These are phyloP conservation scores for Geum urbanum DNA, from an alignment of 306 rosid genomes.

Conservation along the genomic window DNA sequence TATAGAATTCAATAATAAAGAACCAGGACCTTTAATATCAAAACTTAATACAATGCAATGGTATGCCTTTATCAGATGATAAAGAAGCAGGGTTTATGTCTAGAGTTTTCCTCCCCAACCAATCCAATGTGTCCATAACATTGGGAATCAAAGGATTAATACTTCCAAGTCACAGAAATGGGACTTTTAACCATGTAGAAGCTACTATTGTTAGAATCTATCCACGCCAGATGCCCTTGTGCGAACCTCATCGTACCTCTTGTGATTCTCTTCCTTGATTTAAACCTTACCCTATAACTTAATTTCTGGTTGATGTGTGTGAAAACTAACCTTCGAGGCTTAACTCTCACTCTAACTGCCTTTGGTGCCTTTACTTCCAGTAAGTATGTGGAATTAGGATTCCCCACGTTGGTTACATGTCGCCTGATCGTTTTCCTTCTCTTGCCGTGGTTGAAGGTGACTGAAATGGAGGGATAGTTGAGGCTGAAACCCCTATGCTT, in stretches of 20 bases:
- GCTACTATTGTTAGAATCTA: slow-evolving; percentile 39
- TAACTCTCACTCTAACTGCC: slow-evolving; percentile 64
- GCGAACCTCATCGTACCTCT: slow-evolving; percentile 23
- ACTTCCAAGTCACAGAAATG: slow-evolving; percentile 74
- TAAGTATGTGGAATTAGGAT: slow-evolving; percentile 59
- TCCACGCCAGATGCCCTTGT: slow-evolving; percentile 79
- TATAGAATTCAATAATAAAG: no score
- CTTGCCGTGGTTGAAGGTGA: slow-evolving; percentile 45
- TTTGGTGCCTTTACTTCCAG: slow-evolving; percentile 64
- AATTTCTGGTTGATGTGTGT: slow-evolving; percentile 46
- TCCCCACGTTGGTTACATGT: slow-evolving; percentile 67
- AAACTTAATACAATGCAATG: slow-evolving; percentile 4
- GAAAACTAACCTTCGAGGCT: slow-evolving; percentile 52
- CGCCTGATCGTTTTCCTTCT: slow-evolving; percentile 47
- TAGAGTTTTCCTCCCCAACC: not conserved
- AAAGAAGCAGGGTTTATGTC: not conserved
- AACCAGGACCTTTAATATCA: no score
- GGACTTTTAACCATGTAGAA: slow-evolving; percentile 74
- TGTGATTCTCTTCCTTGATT: slow-evolving; percentile 48
- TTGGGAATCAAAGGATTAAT: slow-evolving; percentile 7
- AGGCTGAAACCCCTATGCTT: slow-evolving; percentile 71
- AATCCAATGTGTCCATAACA: slow-evolving; percentile 35
- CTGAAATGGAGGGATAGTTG: slow-evolving; percentile 79
- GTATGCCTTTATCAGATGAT: slow-evolving; percentile 13
- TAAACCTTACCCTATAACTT: slow-evolving; percentile 57